phyloP scores from a whole-genome alignment of 1,284 basidiomycete species.

The Melampsora abietis-canadensis region DNA sequence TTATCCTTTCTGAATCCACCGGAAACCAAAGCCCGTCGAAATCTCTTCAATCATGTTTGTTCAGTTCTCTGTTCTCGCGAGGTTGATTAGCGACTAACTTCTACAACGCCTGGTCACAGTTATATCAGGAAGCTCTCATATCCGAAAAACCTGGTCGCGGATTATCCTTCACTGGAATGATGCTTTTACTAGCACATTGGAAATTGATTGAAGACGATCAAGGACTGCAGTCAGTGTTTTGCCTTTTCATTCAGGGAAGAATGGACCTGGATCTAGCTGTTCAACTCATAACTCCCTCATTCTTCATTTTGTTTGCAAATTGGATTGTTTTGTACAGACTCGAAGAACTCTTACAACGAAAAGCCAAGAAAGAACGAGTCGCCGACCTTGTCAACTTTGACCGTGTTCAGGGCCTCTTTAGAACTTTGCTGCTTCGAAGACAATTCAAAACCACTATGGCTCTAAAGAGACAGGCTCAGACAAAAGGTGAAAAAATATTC shows the following conservation, averaged over 20 bases:
- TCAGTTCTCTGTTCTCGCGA: background rate
- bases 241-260: background rate
- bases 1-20: conserved; percentile 66
- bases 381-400: conserved; percentile 78
- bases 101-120: conserved; percentile 37
- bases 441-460: conserved; percentile 57
- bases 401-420: conserved; percentile 71
- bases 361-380: conserved; percentile 72
- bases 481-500: background rate
- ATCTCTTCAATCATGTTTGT: conserved; percentile 62
- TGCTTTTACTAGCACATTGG: conserved; percentile 81
- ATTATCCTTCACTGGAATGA: conserved; percentile 87
- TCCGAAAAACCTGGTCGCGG: conserved; percentile 64
- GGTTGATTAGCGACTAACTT: background rate
- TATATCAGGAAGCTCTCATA: conserved; percentile 81
- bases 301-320: background rate
- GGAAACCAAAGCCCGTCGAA: conserved; percentile 65
- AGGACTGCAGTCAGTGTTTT: conserved; percentile 41
- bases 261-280: background rate
- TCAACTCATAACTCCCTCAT: background rate
- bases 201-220: conserved; percentile 77
- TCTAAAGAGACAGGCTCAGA: conserved; percentile 4
- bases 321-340: conserved; percentile 58
- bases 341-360: conserved; percentile 72
- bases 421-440: conserved; percentile 69